Evolutionary conservation across 352 stramenopile genomes (phyloP).

Genomic region (Labyrinthula sp.): DNA sequence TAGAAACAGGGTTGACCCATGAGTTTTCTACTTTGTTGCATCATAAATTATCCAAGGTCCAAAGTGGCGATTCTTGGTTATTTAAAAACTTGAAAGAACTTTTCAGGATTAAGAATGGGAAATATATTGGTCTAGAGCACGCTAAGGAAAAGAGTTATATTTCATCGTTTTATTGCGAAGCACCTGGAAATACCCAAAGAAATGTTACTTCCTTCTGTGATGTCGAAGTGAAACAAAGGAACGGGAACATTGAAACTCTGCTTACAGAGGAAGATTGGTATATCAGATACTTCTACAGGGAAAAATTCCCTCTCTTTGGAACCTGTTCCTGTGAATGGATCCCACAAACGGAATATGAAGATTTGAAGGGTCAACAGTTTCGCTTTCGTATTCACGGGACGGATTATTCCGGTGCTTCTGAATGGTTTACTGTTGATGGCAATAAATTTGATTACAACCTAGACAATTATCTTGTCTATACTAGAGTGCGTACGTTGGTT

Average conservation of each 20-base stretch:
- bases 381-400: too few species aligned
- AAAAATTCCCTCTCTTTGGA: constrained; percentile 2
- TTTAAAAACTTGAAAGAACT: neutral
- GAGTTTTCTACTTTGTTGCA: constrained; percentile 5
- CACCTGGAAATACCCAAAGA: constrained; percentile 14
- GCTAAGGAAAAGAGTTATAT: neutral
- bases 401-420: too few species aligned
- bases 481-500: too few species aligned
- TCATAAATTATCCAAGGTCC: constrained; percentile 8
- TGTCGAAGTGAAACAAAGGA: neutral
- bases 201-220: constrained; percentile 19
- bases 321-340: constrained; percentile 23
- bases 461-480: too few species aligned
- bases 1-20: neutral
- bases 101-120: neutral
- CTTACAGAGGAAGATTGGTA: constrained; percentile 18
- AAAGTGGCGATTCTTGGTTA: too few species aligned
- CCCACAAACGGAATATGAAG: too few species aligned
- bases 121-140: neutral
- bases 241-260: neutral
- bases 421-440: too few species aligned
- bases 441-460: too few species aligned
- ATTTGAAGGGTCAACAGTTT: too few species aligned
- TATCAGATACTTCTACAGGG: constrained; percentile 4
- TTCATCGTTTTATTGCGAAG: constrained; percentile 19